Percentiles rank a stretch among this genome's conserved stretches.
phyloP scores from a whole-genome alignment of 441 rosid genomes.

The Croton laevigatus region DNA sequence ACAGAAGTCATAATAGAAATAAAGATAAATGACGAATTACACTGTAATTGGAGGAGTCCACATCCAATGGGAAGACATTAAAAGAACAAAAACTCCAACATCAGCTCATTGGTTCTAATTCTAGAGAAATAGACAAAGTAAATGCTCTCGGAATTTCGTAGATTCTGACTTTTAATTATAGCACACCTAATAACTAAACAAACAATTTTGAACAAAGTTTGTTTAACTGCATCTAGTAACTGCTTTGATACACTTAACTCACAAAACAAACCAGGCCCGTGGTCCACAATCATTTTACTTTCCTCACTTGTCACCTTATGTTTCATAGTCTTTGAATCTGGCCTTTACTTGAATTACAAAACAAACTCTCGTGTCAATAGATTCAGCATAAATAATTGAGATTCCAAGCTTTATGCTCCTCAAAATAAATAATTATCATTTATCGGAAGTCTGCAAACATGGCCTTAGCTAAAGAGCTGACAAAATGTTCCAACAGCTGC shows the following conservation, averaged over 20 bases:
- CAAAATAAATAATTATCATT: background rate
- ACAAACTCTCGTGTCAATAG: background rate
- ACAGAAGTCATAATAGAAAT: background rate
- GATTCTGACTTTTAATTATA: no score
- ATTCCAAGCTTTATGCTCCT: background rate
- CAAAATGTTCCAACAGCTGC: background rate
- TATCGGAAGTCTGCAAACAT: background rate
- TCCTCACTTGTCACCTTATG: no score
- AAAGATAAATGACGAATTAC: background rate
- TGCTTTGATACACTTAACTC: background rate
- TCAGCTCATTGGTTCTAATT: background rate
- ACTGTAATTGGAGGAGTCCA: background rate
- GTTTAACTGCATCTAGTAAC: background rate
- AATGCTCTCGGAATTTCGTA: background rate
- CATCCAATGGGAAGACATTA: background rate
- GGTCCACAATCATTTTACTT: no score
- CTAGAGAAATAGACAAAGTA: background rate
- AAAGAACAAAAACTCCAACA: background rate
- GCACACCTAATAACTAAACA: background rate
- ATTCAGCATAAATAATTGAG: background rate
- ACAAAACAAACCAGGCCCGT: background rate
- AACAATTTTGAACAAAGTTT: background rate
- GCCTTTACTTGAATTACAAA: background rate
- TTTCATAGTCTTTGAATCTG: no score
- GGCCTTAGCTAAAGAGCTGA: background rate